Conservation (phyloP, 2,329 filamentous ascomycete genomes). For the Hymenoscyphus repandus region DNA sequence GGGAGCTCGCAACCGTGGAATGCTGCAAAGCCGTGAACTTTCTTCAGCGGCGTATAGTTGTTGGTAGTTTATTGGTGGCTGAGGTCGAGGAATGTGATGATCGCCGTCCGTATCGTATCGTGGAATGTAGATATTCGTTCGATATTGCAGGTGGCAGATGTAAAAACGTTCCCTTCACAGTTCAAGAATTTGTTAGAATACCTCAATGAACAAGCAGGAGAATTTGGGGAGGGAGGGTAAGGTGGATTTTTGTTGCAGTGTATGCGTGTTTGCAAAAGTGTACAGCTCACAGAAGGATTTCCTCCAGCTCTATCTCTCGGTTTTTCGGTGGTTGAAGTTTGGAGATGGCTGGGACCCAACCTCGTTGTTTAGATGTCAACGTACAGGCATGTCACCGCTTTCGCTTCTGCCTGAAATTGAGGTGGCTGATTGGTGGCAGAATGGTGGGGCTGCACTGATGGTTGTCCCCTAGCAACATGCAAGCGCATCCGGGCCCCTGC, state of each 20-base stretch:
- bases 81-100: slow-evolving; percentile 11
- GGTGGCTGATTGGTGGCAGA: no score
- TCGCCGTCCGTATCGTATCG: not conserved
- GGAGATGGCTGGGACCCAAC: no score
- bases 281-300: not conserved
- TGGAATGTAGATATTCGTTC: not conserved
- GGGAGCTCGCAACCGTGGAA: slow-evolving; percentile 30
- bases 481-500: no score
- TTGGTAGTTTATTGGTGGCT: slow-evolving; percentile 1
- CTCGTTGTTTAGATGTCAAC: no score
- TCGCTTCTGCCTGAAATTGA: no score
- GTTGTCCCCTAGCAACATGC: no score
- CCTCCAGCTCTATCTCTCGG: not conserved
- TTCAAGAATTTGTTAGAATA: slow-evolving; percentile 1
- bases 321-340: no score
- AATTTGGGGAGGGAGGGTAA: not conserved
- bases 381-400: no score
- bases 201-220: not conserved
- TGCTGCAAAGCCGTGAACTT: slow-evolving; percentile 23
- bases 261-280: not conserved
- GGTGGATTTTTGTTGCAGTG: not conserved
- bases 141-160: not conserved
- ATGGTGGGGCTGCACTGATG: no score
- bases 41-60: slow-evolving; percentile 11
- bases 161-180: not conserved